These are phyloP conservation scores for Penicillium angulare DNA, from an alignment of 495 filamentous ascomycete species.

Conservation along the genomic window DNA sequence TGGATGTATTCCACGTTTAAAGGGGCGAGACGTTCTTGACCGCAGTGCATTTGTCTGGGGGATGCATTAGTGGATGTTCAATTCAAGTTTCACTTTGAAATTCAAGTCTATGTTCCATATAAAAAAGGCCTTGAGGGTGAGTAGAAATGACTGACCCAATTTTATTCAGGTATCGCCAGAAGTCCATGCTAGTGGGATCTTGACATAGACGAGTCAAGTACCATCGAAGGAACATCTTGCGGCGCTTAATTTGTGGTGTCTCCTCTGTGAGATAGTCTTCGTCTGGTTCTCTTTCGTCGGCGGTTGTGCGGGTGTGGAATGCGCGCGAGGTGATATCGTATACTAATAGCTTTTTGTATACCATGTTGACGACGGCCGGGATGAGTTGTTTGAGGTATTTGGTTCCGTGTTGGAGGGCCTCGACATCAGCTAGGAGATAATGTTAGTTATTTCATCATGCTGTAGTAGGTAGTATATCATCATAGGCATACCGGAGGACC, in stretches of 20 bases:
- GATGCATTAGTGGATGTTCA: neutral
- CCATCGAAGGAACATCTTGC: conserved; percentile 73
- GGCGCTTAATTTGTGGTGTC: conserved; percentile 67
- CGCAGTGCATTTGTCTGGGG: conserved; percentile 56
- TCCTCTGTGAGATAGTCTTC: conserved; percentile 61
- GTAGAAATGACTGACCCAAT: conserved; percentile 50
- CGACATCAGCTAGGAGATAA: conserved; percentile 55
- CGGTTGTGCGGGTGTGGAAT: conserved; percentile 65
- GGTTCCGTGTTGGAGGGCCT: conserved; percentile 60
- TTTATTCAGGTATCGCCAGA: conserved; percentile 78
- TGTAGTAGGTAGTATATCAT: conserved; percentile 1
- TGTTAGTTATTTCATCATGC: too few species aligned
- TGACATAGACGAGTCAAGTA: conserved; percentile 69
- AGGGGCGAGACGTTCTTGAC: conserved; percentile 59
- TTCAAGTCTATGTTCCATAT: neutral
- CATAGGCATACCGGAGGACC: conserved; percentile 54
- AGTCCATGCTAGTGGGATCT: conserved; percentile 69
- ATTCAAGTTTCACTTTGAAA: too few species aligned
- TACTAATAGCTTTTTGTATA: conserved; percentile 72
- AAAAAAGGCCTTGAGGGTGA: neutral
- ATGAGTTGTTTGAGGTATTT: conserved; percentile 76
- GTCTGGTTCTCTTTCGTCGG: conserved; percentile 55
- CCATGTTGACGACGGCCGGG: conserved; percentile 64
- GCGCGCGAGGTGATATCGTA: conserved; percentile 72
- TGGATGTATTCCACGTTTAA: conserved; percentile 77